Percentiles rank a stretch among this genome's conserved stretches.
Evolutionary conservation across 2,329 filamentous ascomycete genomes (phyloP).

Genomic region (Hypoxylon sp.): DNA sequence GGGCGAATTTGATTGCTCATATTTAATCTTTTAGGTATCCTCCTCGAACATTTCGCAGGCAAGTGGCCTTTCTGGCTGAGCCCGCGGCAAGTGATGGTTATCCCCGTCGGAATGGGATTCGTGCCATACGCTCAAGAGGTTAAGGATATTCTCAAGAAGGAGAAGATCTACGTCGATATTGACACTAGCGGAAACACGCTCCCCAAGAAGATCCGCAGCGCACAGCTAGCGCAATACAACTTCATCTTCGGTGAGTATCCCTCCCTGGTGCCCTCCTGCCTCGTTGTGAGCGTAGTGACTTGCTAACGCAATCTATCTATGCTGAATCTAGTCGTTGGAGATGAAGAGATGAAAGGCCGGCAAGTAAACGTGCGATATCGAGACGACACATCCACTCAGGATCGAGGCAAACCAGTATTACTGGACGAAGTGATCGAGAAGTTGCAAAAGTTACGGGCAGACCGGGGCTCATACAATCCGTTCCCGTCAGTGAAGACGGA

Average conservation of each 20-base stretch:
- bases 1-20: slow-evolving; percentile 6
- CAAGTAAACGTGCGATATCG: slow-evolving; percentile 49
- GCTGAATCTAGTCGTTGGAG: slow-evolving; percentile 44
- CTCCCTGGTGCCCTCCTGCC: background rate
- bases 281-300: background rate
- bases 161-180: slow-evolving; percentile 78
- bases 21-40: slow-evolving; percentile 63
- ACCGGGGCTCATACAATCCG: slow-evolving; percentile 39
- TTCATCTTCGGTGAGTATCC: slow-evolving; percentile 79
- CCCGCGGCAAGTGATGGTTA: slow-evolving; percentile 84
- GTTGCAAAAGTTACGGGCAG: slow-evolving; percentile 31
- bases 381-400: slow-evolving; percentile 48
- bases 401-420: slow-evolving; percentile 45
- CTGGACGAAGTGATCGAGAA: slow-evolving; percentile 47
- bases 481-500: slow-evolving; percentile 41
- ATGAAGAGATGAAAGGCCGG: slow-evolving; percentile 48
- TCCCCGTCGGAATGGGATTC: slow-evolving; percentile 80
- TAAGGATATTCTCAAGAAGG: slow-evolving; percentile 78
- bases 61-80: slow-evolving; percentile 94
- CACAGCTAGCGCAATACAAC: slow-evolving; percentile 86
- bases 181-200: slow-evolving; percentile 84
- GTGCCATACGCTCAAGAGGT: slow-evolving; percentile 73
- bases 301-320: slow-evolving; percentile 17
- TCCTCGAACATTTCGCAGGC: slow-evolving; percentile 87
- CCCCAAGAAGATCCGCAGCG: slow-evolving; percentile 90